Conservation (phyloP, 1,284 basidiomycete genomes). For the Earliella scabrosa region DNA sequence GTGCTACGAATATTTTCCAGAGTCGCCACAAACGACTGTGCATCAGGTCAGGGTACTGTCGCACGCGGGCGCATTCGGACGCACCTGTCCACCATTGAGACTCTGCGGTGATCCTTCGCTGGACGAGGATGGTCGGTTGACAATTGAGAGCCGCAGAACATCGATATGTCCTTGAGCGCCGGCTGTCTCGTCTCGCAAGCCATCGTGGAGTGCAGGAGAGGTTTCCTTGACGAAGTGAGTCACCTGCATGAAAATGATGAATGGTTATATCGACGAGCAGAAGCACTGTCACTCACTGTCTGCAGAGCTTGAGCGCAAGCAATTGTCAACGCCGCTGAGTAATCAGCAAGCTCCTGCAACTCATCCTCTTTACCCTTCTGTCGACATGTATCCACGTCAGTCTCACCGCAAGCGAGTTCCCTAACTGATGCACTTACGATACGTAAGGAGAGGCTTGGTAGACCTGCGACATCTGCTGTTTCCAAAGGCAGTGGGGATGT, state of each 20-base stretch:
- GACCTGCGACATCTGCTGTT: background rate
- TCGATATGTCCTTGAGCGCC: constrained; percentile 21
- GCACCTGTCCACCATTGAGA: constrained; percentile 6
- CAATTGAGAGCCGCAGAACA: constrained; percentile 19
- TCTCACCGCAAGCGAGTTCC: background rate
- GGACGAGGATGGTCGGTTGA: too few relatives aligned
- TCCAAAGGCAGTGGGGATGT: constrained; percentile 10
- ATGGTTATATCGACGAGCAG: background rate
- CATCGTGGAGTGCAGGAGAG: constrained; percentile 11
- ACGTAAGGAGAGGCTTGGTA: background rate
- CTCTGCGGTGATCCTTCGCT: background rate
- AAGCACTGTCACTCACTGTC: constrained; percentile 6
- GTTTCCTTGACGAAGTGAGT: constrained; percentile 16
- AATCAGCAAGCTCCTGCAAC: constrained; percentile 19
- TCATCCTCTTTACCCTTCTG: constrained; percentile 19
- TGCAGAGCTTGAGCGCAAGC: constrained; percentile 18
- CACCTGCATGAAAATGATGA: background rate
- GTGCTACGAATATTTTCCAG: background rate
- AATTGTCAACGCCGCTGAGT: constrained; percentile 12
- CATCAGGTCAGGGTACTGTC: background rate
- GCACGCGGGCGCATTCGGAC: background rate
- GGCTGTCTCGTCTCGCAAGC: constrained; percentile 12
- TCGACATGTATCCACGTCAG: too few relatives aligned
- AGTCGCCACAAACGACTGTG: background rate
- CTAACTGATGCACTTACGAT: background rate